Conservation (phyloP, 306 rosid species). For the Datisca glomerata region DNA sequence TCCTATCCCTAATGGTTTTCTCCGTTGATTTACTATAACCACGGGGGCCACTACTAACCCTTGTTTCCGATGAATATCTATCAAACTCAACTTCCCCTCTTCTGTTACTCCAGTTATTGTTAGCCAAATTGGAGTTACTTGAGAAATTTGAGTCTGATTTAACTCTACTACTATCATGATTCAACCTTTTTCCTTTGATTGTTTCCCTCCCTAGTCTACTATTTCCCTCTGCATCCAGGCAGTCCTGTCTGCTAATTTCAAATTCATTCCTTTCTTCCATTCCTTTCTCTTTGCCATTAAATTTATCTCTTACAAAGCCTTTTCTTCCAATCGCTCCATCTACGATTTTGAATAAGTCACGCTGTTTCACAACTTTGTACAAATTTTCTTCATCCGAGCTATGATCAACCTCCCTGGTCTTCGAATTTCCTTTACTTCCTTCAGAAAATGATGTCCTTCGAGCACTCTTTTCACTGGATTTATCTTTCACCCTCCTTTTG, state of each 20-base stretch:
- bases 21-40: slow-evolving; percentile 14
- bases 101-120: background rate
- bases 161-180: slow-evolving; percentile 14
- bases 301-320: slow-evolving; percentile 6
- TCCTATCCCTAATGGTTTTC: slow-evolving; percentile 13
- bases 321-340: slow-evolving; percentile 8
- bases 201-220: slow-evolving; percentile 15
- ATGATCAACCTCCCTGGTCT: slow-evolving; percentile 9
- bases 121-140: background rate
- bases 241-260: slow-evolving; percentile 18
- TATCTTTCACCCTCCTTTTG: slow-evolving; percentile 18
- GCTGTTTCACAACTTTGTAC: slow-evolving; percentile 9
- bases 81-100: slow-evolving; percentile 7
- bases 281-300: slow-evolving; percentile 11
- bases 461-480: slow-evolving; percentile 13
- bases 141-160: slow-evolving; percentile 17
- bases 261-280: slow-evolving; percentile 16
- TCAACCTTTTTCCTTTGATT: slow-evolving; percentile 15
- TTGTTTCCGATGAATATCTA: slow-evolving; percentile 14
- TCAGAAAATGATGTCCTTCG: slow-evolving; percentile 12
- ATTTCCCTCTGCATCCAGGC: slow-evolving; percentile 15
- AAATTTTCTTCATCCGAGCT: slow-evolving; percentile 12
- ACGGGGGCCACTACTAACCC: slow-evolving; percentile 13
- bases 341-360: slow-evolving; percentile 10
- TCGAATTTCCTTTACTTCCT: slow-evolving; percentile 15